Conservation (phyloP, 768 basidiomycete genomes). For the Glaciozyma martinii region DNA sequence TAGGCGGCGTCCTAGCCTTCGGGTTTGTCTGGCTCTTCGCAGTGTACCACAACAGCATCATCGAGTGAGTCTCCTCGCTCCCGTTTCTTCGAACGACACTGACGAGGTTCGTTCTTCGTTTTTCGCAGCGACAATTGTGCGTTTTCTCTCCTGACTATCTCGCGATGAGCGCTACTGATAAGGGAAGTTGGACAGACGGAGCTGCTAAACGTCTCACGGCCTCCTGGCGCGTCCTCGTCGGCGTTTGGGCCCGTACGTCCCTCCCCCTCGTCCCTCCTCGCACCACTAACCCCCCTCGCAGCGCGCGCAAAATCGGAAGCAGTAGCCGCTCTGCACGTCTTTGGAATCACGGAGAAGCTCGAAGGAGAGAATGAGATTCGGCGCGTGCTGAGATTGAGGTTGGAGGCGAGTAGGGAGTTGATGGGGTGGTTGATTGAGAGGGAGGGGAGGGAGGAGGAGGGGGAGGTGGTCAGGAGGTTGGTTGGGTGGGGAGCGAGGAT, state of each 20-base stretch:
- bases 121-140: slow-evolving; percentile 68
- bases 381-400: slow-evolving; percentile 77
- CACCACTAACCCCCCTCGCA: no score
- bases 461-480: no score
- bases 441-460: no score
- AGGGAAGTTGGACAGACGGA: slow-evolving; percentile 23
- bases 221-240: slow-evolving; percentile 93
- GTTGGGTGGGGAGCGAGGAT: no score
- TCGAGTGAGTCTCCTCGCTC: slow-evolving; percentile 46
- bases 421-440: background rate
- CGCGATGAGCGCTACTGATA: no score
- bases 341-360: slow-evolving; percentile 34
- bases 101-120: slow-evolving; percentile 34
- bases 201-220: slow-evolving; percentile 80
- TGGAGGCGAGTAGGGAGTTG: slow-evolving; percentile 50
- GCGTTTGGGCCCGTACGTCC: slow-evolving; percentile 59
- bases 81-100: slow-evolving; percentile 44
- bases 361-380: slow-evolving; percentile 56
- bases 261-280: no score
- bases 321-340: slow-evolving; percentile 25
- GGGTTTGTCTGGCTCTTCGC: slow-evolving; percentile 65
- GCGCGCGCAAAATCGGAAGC: slow-evolving; percentile 22
- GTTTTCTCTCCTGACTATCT: slow-evolving; percentile 34
- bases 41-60: slow-evolving; percentile 72
- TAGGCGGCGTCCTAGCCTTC: slow-evolving; percentile 64